A percentile compares a stretch with the other conserved stretches of the same genome.
Evolutionary conservation across 2,329 filamentous ascomycete species (phyloP).

Genomic region (Phaeophleospora eucalypticola): DNA sequence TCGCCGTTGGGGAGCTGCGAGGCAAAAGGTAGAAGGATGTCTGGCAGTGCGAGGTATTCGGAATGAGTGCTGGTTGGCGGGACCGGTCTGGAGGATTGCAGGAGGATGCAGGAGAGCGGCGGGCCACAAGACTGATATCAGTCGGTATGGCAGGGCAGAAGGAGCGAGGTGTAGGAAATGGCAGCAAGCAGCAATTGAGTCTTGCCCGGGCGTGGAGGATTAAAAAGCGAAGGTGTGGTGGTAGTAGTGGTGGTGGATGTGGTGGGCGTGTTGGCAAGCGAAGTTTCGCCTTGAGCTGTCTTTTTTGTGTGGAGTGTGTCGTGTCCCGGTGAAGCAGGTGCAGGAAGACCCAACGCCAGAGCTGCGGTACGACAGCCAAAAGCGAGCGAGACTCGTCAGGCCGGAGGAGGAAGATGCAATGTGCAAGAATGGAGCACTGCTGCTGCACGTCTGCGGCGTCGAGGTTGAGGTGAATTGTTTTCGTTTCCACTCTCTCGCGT

Average conservation of each 20-base stretch:
- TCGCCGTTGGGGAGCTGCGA: not conserved
- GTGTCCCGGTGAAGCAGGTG: no score
- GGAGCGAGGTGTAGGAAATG: not conserved
- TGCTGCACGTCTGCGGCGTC: no score
- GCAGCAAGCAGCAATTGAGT: no score
- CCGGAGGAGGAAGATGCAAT: no score
- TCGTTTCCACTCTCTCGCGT: no score
- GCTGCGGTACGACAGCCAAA: not conserved
- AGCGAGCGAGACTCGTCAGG: no score
- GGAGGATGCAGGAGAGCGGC: not conserved
- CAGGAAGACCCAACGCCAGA: not conserved
- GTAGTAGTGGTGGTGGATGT: not conserved
- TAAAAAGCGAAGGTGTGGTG: not conserved
- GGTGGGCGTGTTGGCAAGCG: not conserved
- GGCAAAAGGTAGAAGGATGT: not conserved
- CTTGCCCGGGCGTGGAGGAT: no score
- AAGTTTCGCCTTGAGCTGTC: not conserved
- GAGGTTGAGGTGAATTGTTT: no score
- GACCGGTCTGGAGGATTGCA: not conserved
- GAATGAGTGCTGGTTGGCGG: not conserved
- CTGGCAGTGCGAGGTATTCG: not conserved
- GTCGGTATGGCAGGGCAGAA: constrained; percentile 1
- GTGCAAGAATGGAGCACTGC: no score
- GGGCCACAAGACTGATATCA: not conserved
- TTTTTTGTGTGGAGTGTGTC: no score